phyloP scores from a whole-genome alignment of 164 flowering plant genomes.

The Piper longum region DNA sequence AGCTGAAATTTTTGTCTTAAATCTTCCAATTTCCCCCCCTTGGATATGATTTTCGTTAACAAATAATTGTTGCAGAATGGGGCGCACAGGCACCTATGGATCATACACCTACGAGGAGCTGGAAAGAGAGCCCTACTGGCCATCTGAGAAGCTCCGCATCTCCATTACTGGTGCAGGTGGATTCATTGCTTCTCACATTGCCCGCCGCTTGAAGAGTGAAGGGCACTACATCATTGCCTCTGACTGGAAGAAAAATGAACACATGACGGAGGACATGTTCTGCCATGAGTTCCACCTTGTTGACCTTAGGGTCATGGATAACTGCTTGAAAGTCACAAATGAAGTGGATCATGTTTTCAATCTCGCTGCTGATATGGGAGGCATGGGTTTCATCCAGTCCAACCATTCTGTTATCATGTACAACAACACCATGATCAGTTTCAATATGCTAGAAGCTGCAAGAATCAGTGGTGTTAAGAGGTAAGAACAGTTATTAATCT shows the following conservation, averaged over 20 bases:
- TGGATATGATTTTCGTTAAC: neutral
- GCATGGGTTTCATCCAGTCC: constrained; percentile 99
- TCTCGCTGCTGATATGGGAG: constrained; percentile 99
- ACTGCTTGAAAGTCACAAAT: constrained; percentile 78
- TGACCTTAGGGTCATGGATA: constrained; percentile 96
- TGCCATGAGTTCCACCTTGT: constrained; percentile 94
- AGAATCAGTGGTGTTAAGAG: constrained; percentile 89
- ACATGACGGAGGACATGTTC: constrained; percentile 97
- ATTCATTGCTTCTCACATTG: constrained; percentile 96
- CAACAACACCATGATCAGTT: constrained; percentile 97
- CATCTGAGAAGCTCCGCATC: constrained; percentile 70
- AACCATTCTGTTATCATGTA: constrained; percentile 98
- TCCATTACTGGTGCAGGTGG: constrained; percentile 99
- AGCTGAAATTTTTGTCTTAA: too few species aligned
- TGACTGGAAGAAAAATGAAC: constrained; percentile 99
- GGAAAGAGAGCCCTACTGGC: constrained; percentile 97
- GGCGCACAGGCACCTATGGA: constrained; percentile 47
- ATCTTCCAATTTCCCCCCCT: too few species aligned
- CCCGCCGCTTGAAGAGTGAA: constrained; percentile 79
- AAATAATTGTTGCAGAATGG: constrained; percentile 47
- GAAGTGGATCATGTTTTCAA: constrained; percentile 91
- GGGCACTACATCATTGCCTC: constrained; percentile 98
- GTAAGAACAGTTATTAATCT: constrained; percentile 13
- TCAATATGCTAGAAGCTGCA: constrained; percentile 94
- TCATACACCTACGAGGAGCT: constrained; percentile 71